Percentiles rank a stretch among this genome's conserved stretches.
These are phyloP conservation scores for Microdochium nivale DNA, from an alignment of 2,329 filamentous ascomycete species.

Conservation along the genomic window DNA sequence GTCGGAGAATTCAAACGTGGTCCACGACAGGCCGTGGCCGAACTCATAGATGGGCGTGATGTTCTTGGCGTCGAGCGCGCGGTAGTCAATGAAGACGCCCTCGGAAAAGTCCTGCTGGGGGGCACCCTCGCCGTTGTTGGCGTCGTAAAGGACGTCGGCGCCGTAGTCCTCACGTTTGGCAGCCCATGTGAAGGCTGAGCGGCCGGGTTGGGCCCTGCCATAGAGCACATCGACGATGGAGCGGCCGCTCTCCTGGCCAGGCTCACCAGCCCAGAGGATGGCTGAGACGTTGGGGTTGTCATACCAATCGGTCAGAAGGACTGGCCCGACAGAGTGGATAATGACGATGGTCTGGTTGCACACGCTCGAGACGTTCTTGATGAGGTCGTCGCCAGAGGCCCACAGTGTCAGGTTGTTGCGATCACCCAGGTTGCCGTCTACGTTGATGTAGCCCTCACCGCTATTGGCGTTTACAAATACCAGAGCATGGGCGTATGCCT, in stretches of 20 bases:
- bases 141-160: slow-evolving; percentile 54
- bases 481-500: slow-evolving; percentile 61
- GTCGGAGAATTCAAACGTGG: slow-evolving; percentile 67
- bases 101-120: slow-evolving; percentile 70
- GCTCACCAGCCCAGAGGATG: slow-evolving; percentile 73
- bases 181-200: slow-evolving; percentile 76
- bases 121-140: slow-evolving; percentile 57
- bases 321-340: slow-evolving; percentile 76
- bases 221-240: slow-evolving; percentile 77
- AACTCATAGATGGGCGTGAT: slow-evolving; percentile 71
- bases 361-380: slow-evolving; percentile 67
- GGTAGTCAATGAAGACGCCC: slow-evolving; percentile 76
- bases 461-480: slow-evolving; percentile 86
- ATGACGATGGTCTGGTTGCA: slow-evolving; percentile 90
- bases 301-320: slow-evolving; percentile 68
- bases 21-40: slow-evolving; percentile 73
- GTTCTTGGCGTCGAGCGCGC: slow-evolving; percentile 60
- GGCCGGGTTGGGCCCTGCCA: slow-evolving; percentile 67
- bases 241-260: slow-evolving; percentile 78
- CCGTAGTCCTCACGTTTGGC: slow-evolving; percentile 59
- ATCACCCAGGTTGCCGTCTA: slow-evolving; percentile 80
- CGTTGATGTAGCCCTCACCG: slow-evolving; percentile 77
- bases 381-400: slow-evolving; percentile 70
- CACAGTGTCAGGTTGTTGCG: slow-evolving; percentile 89
- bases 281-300: slow-evolving; percentile 72